Conservation (phyloP, 1,139 yeast genomes). For the Candida sanyaensis region DNA sequence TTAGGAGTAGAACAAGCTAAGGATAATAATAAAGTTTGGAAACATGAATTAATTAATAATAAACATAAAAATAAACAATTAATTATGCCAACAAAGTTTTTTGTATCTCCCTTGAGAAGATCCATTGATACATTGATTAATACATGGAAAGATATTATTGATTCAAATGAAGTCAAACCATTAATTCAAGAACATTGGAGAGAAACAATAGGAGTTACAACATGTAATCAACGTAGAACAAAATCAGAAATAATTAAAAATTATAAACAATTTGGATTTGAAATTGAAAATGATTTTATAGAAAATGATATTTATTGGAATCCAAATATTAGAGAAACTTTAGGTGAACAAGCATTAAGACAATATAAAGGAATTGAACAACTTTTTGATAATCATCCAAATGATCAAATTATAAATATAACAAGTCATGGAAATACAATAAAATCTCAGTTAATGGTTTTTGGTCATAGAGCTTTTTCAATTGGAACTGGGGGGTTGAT, state of each 20-base stretch:
- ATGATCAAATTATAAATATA: conserved; percentile 28
- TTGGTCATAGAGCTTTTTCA: conserved; percentile 44
- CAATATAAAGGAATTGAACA: conserved; percentile 37
- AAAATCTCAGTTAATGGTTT: conserved; percentile 40
- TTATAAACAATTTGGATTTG: conserved; percentile 32
- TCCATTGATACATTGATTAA: conserved; percentile 58
- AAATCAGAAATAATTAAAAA: conserved; percentile 30
- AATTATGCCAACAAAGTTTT: conserved; percentile 58
- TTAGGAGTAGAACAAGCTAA: conserved; percentile 52
- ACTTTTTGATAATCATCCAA: conserved; percentile 24
- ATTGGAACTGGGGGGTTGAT: conserved; percentile 50
- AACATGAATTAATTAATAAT: conserved; percentile 33
- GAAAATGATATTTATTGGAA: conserved; percentile 43
- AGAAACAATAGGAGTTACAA: conserved; percentile 46
- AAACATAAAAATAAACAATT: conserved; percentile 37
- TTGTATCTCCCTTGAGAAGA: conserved; percentile 68
- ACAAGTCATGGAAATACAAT: conserved; percentile 46
- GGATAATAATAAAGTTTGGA: conserved; percentile 49
- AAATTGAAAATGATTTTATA: conserved; percentile 38
- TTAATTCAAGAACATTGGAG: conserved; percentile 42
- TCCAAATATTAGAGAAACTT: conserved; percentile 40
- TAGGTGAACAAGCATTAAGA: conserved; percentile 42
- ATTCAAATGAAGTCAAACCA: conserved; percentile 27
- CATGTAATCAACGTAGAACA: conserved; percentile 45
- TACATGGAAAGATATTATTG: conserved; percentile 54